phyloP scores from a whole-genome alignment of 1,284 basidiomycete genomes.

The Violaceomyces palustris region DNA sequence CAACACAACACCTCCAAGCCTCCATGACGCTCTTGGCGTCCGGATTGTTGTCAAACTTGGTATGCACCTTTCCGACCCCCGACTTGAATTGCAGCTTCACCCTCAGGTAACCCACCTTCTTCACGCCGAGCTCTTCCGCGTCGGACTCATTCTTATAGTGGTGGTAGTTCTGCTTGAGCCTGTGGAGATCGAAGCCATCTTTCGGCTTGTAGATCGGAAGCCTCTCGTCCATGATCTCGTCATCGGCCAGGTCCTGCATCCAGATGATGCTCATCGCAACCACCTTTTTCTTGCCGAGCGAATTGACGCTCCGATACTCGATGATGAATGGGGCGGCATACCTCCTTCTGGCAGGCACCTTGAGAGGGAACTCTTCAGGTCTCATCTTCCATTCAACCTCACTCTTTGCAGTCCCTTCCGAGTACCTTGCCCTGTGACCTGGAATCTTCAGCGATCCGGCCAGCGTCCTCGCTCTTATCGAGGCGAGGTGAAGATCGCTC shows the following conservation, averaged over 20 bases:
- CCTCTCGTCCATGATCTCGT: constrained; percentile 13
- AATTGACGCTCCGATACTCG: constrained; percentile 21
- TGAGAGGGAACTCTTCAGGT: constrained; percentile 13
- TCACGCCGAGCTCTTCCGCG: constrained; percentile 16
- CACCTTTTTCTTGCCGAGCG: constrained; percentile 14
- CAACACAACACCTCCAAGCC: constrained; percentile 27
- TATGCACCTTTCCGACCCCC: constrained; percentile 29
- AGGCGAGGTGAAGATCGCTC: constrained; percentile 7
- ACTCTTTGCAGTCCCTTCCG: constrained; percentile 2
- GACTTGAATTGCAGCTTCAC: constrained; percentile 35
- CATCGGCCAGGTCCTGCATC: constrained; percentile 33
- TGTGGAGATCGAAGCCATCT: constrained; percentile 19
- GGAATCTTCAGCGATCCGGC: constrained; percentile 14
- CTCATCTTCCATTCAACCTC: constrained; percentile 17
- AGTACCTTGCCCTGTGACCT: constrained; percentile 3
- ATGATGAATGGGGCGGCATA: constrained; percentile 29
- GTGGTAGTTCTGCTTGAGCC: constrained; percentile 32
- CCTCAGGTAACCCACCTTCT: constrained; percentile 14
- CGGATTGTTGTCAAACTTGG: constrained; percentile 17
- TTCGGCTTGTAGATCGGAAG: constrained; percentile 25
- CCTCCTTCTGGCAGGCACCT: constrained; percentile 22
- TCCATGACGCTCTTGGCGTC: constrained; percentile 26
- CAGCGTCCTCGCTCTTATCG: constrained; percentile 16
- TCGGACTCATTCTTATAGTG: constrained; percentile 17
- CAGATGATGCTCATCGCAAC: constrained; percentile 25